Conservation (phyloP, 768 basidiomycete genomes). For the Lentinula lateritia region DNA sequence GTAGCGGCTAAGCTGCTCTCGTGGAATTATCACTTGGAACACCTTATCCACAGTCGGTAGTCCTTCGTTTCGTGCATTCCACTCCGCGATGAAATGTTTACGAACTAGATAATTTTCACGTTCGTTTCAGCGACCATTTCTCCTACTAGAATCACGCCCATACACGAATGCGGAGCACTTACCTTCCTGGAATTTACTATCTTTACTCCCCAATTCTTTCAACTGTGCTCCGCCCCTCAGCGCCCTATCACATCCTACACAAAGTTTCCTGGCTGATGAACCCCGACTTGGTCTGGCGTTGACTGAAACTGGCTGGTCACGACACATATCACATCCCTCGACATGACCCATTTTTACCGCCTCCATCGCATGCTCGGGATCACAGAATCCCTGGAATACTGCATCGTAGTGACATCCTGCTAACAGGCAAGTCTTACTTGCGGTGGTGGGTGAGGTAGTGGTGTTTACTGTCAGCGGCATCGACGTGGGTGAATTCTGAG, state of each 20-base stretch:
- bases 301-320: constrained; percentile 8
- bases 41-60: constrained; percentile 4
- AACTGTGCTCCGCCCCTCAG: constrained; percentile 14
- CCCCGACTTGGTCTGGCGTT: constrained; percentile 8
- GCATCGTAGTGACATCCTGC: not conserved
- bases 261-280: constrained; percentile 16
- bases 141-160: too few species aligned
- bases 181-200: not conserved
- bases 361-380: not conserved
- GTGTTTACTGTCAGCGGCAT: not conserved
- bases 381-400: not conserved
- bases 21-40: constrained; percentile 14
- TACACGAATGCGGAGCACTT: not conserved
- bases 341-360: not conserved
- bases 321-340: constrained; percentile 24
- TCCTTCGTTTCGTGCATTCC: not conserved
- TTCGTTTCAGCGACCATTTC: not conserved
- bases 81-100: constrained; percentile 1
- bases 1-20: constrained; percentile 23
- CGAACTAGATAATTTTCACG: not conserved
- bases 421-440: not conserved
- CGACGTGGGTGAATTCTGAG: not conserved
- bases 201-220: not conserved
- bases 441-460: not conserved
- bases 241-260: constrained; percentile 27